Conservation (phyloP, 257 asterid species). For the Penstemon davidsonii region DNA sequence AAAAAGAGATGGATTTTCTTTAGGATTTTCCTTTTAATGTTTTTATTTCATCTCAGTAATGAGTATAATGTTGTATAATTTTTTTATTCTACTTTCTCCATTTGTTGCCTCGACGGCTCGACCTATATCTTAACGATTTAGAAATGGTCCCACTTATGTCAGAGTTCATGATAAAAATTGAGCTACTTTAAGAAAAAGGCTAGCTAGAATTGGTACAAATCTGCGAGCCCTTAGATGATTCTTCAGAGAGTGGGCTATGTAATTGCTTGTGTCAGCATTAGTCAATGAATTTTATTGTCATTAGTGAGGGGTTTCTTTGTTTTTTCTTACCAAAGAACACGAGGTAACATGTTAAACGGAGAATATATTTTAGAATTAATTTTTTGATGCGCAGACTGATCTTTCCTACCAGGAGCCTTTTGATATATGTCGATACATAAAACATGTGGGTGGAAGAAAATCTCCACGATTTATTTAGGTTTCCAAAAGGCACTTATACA, state of each 20-base stretch:
- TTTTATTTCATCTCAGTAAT: not conserved
- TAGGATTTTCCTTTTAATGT: not conserved
- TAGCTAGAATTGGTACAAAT: not conserved
- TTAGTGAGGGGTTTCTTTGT: not conserved
- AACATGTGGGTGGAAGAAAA: not conserved
- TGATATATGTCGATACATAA: too few species aligned
- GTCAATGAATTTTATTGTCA: not conserved
- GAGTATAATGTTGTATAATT: not conserved
- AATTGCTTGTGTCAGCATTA: constrained; percentile 4
- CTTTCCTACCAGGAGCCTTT: not conserved
- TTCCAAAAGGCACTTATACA: not conserved
- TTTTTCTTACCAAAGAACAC: not conserved
- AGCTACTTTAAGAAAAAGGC: constrained; percentile 1
- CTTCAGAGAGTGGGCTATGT: constrained; percentile 5
- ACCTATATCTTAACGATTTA: constrained; percentile 2
- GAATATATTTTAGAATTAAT: not conserved
- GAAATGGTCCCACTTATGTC: not conserved
- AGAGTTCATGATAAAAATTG: not conserved
- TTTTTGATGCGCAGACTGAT: constrained; percentile 4
- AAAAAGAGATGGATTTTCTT: not conserved
- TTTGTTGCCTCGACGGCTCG: not conserved
- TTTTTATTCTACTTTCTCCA: not conserved
- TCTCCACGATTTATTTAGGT: not conserved
- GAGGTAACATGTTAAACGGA: not conserved
- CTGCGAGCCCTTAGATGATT: constrained; percentile 1